A percentile compares a stretch with the other conserved stretches of the same genome.
Evolutionary conservation across 2,329 filamentous ascomycete genomes (phyloP).

Genomic region (Ceratocystis eucalypticola): DNA sequence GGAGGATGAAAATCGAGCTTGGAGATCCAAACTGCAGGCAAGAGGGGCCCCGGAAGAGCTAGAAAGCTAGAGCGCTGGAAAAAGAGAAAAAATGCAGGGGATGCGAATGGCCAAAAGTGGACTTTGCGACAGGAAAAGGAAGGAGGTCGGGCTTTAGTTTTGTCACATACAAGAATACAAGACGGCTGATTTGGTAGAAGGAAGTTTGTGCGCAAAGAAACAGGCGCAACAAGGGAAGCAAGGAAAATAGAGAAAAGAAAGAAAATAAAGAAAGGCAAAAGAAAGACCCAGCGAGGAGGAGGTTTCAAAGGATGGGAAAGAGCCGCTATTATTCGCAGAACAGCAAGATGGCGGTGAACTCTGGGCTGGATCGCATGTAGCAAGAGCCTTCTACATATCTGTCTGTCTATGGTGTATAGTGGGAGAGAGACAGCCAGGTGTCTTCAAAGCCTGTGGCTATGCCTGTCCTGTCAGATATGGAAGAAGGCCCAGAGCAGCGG

Average conservation of each 20-base stretch:
- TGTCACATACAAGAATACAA: slow-evolving; percentile 9
- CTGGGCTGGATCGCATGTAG: background rate
- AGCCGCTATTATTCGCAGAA: background rate
- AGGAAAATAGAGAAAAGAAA: background rate
- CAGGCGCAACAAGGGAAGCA: background rate
- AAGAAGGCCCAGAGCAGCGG: background rate
- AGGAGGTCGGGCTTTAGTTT: slow-evolving; percentile 20
- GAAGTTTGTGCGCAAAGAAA: background rate
- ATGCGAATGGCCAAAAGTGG: slow-evolving; percentile 3
- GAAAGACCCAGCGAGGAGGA: background rate
- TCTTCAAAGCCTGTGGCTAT: background rate
- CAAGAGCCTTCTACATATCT: background rate
- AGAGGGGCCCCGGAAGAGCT: slow-evolving; percentile 1
- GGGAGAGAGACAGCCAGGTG: background rate
- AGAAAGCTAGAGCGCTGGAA: background rate
- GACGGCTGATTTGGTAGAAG: background rate
- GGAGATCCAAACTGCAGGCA: slow-evolving; percentile 6
- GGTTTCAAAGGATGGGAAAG: background rate
- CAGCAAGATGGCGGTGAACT: slow-evolving; percentile 5
- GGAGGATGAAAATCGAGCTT: background rate
- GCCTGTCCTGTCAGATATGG: background rate
- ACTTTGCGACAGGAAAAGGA: slow-evolving; percentile 7
- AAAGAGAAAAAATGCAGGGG: slow-evolving; percentile 4
- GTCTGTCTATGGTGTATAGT: background rate
- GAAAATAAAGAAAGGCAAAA: background rate